Percentiles rank a stretch among this genome's conserved stretches.
Conservation (phyloP, 208 protist species). For the Tritrichomonas musculus region DNA sequence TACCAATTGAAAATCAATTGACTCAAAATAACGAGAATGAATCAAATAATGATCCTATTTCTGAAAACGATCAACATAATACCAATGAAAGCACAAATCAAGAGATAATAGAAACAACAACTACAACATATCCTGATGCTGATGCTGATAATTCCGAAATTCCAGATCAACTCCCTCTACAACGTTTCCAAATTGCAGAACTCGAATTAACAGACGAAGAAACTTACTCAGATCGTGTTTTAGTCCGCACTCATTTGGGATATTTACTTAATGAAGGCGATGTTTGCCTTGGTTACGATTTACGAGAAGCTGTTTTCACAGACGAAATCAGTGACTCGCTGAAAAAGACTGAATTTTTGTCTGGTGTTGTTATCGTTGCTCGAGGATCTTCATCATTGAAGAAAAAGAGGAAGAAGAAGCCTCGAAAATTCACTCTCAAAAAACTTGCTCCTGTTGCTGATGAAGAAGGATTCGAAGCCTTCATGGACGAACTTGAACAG, state of each 20-base stretch:
- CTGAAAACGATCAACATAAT: not conserved
- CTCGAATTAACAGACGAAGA: conserved; percentile 12
- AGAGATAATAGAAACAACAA: too few relatives aligned
- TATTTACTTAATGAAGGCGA: not conserved
- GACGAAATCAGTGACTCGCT: not conserved
- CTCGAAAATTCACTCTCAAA: not conserved
- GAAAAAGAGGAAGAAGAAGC: not conserved
- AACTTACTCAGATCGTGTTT: not conserved
- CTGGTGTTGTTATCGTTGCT: not conserved
- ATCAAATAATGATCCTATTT: too few relatives aligned
- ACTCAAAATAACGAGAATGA: too few relatives aligned
- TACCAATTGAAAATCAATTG: too few relatives aligned
- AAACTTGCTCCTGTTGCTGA: not conserved
- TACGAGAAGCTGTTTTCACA: not conserved
- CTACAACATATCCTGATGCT: too few relatives aligned
- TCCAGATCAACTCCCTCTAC: too few relatives aligned
- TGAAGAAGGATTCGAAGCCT: not conserved
- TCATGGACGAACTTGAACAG: not conserved
- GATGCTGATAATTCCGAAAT: too few relatives aligned
- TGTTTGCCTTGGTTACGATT: not conserved
- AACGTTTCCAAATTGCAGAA: not conserved
- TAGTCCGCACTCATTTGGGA: not conserved
- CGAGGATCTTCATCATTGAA: not conserved
- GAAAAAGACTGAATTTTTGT: not conserved
- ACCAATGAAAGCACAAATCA: not conserved